Conservation (phyloP, 2,329 filamentous ascomycete species). For the Aspergillus ustus region DNA sequence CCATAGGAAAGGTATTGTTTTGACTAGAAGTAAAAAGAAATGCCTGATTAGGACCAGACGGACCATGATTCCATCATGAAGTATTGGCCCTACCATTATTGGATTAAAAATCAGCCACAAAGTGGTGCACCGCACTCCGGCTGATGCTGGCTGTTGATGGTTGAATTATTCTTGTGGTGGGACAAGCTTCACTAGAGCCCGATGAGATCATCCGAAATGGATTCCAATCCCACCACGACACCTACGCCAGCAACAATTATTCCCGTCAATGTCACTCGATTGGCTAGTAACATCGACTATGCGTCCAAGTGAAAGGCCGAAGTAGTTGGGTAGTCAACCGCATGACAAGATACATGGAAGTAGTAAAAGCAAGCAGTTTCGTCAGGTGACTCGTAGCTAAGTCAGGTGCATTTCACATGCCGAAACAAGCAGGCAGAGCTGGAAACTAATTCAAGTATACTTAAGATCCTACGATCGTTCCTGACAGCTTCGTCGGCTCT, state of each 20-base stretch:
- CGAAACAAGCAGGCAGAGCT: background rate
- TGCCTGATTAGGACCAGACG: constrained; percentile 6
- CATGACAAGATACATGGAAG: background rate
- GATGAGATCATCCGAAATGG: constrained; percentile 16
- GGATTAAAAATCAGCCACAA: background rate
- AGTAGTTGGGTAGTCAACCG: background rate
- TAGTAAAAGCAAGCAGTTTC: background rate
- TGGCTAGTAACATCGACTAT: background rate
- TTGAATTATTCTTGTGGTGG: constrained; percentile 11
- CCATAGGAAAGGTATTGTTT: constrained; percentile 97
- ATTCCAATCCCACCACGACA: constrained; percentile 1
- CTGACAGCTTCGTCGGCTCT: constrained; percentile 1
- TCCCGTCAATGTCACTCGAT: background rate
- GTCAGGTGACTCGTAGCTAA: background rate
- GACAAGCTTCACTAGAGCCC: constrained; percentile 4
- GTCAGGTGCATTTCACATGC: constrained; percentile 4
- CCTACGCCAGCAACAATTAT: background rate
- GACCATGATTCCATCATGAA: background rate
- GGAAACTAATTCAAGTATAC: background rate
- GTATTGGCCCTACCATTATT: constrained; percentile 14
- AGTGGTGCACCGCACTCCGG: background rate
- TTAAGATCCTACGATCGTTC: background rate
- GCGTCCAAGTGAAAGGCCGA: background rate
- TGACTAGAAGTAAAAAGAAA: constrained; percentile 64
- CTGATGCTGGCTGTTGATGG: constrained; percentile 4